Percentiles rank a stretch among this genome's conserved stretches.
These are phyloP conservation scores for Wickerhamomyces sp. DNA, from an alignment of 1,139 yeast genomes.

Conservation along the genomic window DNA sequence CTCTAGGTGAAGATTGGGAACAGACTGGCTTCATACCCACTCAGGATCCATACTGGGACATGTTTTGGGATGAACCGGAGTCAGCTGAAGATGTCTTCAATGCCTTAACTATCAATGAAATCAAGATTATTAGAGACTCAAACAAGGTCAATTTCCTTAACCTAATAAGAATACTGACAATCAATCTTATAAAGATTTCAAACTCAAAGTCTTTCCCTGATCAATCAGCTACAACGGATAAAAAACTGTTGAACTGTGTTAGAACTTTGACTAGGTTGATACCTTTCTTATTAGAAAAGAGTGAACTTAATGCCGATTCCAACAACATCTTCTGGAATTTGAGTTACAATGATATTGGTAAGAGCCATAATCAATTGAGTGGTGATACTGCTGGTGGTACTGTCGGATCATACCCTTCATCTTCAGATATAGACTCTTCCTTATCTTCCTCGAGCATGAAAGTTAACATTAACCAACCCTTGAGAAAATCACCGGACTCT, in stretches of 20 bases:
- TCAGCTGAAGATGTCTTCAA: constrained; percentile 52
- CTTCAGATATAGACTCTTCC: constrained; percentile 23
- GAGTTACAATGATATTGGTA: constrained; percentile 15
- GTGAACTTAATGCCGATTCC: constrained; percentile 31
- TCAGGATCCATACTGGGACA: constrained; percentile 51
- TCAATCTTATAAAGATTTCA: constrained; percentile 30
- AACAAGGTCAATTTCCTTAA: constrained; percentile 52
- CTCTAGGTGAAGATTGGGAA: constrained; percentile 5
- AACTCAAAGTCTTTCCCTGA: constrained; percentile 25
- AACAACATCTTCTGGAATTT: constrained; percentile 42
- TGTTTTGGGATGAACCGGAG: constrained; percentile 41
- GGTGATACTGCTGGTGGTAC: constrained; percentile 23
- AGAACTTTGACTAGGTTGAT: constrained; percentile 61
- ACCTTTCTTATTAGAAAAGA: constrained; percentile 62
- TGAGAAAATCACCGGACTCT: constrained; percentile 18
- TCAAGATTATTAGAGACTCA: constrained; percentile 53
- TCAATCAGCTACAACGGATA: constrained; percentile 11
- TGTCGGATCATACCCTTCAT: constrained; percentile 33
- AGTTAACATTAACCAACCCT: constrained; percentile 23
- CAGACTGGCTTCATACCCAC: constrained; percentile 32
- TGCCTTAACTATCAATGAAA: constrained; percentile 50
- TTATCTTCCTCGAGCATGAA: constrained; percentile 21
- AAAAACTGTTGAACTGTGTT: constrained; percentile 50
- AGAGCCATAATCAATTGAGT: neutral
- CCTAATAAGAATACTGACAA: constrained; percentile 41